phyloP scores from a whole-genome alignment of 371 early-diverging fungal species.

The Apophysomyces trapeziformis region DNA sequence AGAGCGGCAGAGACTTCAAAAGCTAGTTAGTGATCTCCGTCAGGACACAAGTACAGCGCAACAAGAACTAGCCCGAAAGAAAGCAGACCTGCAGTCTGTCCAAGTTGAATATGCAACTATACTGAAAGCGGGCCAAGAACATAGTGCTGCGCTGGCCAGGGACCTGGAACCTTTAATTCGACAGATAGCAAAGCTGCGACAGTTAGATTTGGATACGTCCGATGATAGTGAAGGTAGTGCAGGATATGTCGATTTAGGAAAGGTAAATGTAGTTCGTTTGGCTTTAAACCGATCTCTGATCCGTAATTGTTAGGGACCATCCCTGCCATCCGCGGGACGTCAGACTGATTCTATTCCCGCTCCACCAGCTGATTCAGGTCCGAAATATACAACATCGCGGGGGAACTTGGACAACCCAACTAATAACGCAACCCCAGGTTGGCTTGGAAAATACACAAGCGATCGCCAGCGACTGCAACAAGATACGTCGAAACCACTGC shows the following conservation, averaged over 20 bases:
- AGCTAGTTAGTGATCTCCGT: background rate
- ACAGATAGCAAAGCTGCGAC: conserved; percentile 37
- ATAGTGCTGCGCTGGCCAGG: conserved; percentile 22
- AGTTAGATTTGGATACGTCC: conserved; percentile 16
- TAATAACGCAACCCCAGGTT: background rate
- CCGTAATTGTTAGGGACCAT: background rate
- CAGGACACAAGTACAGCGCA: conserved; percentile 26
- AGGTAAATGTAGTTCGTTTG: background rate
- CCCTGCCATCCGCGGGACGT: background rate
- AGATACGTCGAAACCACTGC: conserved; percentile 10
- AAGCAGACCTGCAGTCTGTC: conserved; percentile 27
- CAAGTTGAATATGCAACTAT: conserved; percentile 34
- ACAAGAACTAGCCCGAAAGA: conserved; percentile 27
- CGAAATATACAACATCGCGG: too few species aligned
- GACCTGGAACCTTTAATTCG: conserved; percentile 44
- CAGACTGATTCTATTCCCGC: background rate
- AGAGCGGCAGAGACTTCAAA: conserved; percentile 21
- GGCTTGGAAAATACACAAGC: background rate
- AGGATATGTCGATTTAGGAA: conserved; percentile 3
- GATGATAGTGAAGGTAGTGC: conserved; percentile 11
- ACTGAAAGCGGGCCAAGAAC: conserved; percentile 22
- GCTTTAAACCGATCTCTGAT: background rate
- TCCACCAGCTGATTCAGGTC: background rate
- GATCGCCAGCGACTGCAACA: conserved; percentile 10
- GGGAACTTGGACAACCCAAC: background rate